These are phyloP conservation scores for Pseudogymnoascus sp. DNA, from an alignment of 2,329 filamentous ascomycete species.

Conservation along the genomic window DNA sequence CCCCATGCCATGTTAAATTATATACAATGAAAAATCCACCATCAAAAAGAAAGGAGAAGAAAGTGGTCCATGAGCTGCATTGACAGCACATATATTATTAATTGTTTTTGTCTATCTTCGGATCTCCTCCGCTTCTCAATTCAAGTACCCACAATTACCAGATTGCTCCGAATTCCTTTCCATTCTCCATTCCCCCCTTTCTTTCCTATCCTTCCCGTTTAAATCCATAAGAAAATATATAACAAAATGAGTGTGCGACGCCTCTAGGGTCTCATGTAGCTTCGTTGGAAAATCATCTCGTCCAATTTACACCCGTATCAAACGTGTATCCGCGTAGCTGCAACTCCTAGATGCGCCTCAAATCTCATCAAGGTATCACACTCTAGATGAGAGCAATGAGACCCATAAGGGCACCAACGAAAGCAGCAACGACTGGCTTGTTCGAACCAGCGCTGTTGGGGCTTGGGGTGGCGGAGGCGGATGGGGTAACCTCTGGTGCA, in stretches of 20 bases:
- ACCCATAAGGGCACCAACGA: constrained; percentile 23
- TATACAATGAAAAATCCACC: background rate
- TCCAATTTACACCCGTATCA: background rate
- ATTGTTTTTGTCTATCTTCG: background rate
- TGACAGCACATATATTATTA: constrained; percentile 2
- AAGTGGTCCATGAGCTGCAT: background rate
- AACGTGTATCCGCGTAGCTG: background rate
- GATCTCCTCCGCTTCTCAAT: background rate
- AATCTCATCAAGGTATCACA: background rate
- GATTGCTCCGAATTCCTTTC: background rate
- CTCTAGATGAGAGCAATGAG: constrained; percentile 20
- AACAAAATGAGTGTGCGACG: constrained; percentile 2
- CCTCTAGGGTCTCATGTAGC: constrained; percentile 6
- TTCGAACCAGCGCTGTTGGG: constrained; percentile 20
- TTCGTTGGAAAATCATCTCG: background rate
- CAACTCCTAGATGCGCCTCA: background rate
- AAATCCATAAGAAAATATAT: background rate
- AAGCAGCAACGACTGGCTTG: constrained; percentile 19
- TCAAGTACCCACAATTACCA: constrained; percentile 6
- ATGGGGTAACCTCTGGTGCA: background rate
- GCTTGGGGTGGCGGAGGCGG: constrained; percentile 7
- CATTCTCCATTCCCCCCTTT: background rate
- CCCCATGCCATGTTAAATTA: background rate
- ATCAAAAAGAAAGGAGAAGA: background rate
- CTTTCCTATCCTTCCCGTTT: background rate